Evolutionary conservation across 2,329 filamentous ascomycete species (phyloP).

Genomic region (Dichotomopilus funicola): DNA sequence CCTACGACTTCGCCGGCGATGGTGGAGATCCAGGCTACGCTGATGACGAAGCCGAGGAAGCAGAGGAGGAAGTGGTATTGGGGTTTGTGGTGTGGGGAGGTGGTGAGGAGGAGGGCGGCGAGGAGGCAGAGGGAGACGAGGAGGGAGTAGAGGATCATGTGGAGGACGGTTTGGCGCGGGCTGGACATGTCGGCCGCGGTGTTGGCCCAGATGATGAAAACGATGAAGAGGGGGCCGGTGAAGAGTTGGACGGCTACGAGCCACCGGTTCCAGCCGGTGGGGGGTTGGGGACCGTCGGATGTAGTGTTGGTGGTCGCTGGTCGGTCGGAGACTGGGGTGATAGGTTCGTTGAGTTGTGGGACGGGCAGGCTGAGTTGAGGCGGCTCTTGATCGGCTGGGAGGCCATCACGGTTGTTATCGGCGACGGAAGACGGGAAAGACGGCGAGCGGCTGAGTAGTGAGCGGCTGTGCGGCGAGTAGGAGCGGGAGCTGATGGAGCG

Average conservation of each 20-base stretch:
- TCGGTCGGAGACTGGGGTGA: constrained; percentile 8
- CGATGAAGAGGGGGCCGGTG: constrained; percentile 77
- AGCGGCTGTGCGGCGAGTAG: background rate
- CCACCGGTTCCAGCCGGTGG: constrained; percentile 76
- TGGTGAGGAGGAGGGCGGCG: constrained; percentile 59
- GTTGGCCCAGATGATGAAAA: constrained; percentile 69
- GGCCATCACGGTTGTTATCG: constrained; percentile 16
- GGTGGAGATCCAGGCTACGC: constrained; percentile 92
- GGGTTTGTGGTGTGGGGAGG: constrained; percentile 59
- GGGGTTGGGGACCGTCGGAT: background rate
- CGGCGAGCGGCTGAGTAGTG: constrained; percentile 28
- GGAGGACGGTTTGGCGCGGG: constrained; percentile 45
- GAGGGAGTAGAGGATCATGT: constrained; percentile 58
- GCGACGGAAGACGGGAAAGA: constrained; percentile 24
- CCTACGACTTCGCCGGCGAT: constrained; percentile 95
- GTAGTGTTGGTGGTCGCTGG: background rate
- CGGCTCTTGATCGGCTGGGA: background rate
- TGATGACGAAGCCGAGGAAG: constrained; percentile 83
- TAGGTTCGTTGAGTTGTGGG: constrained; percentile 6
- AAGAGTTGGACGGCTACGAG: constrained; percentile 79
- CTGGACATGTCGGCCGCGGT: constrained; percentile 51
- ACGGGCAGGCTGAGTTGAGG: background rate
- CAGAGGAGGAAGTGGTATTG: constrained; percentile 73
- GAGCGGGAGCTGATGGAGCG: constrained; percentile 25
- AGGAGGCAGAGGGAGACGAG: constrained; percentile 63